phyloP scores from a whole-genome alignment of 805 yeast species.

The Tetrapisispora iriomotensis region DNA sequence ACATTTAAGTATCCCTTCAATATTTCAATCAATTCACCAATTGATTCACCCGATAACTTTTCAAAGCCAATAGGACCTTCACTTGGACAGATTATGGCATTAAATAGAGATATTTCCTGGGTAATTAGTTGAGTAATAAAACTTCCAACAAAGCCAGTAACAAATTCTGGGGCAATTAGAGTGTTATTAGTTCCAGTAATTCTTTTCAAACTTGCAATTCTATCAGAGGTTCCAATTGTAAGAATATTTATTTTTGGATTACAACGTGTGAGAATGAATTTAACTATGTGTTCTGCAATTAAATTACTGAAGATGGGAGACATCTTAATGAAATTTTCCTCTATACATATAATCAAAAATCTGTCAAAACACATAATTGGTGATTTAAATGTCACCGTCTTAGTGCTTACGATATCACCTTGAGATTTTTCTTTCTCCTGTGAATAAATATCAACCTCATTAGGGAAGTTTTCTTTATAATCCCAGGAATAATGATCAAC shows the following conservation, averaged over 20 bases:
- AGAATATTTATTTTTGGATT: slow-evolving; percentile 10
- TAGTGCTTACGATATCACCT: not conserved
- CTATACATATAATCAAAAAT: slow-evolving; percentile 16
- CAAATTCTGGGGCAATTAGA: slow-evolving; percentile 50
- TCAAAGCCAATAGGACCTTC: slow-evolving; percentile 59
- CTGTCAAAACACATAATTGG: slow-evolving; percentile 16
- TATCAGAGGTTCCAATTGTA: slow-evolving; percentile 23
- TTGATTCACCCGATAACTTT: slow-evolving; percentile 31
- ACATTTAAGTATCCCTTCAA: slow-evolving; percentile 7
- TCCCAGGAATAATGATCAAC: slow-evolving; percentile 13
- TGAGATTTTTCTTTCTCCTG: not conserved
- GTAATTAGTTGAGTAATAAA: slow-evolving; percentile 21
- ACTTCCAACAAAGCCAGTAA: slow-evolving; percentile 50
- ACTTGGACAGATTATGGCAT: slow-evolving; percentile 32
- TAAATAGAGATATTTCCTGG: slow-evolving; percentile 9
- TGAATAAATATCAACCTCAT: slow-evolving; percentile 15
- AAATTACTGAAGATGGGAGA: slow-evolving; percentile 31
- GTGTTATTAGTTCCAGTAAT: slow-evolving; percentile 18
- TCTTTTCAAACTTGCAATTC: slow-evolving; percentile 16
- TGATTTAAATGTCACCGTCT: slow-evolving; percentile 9
- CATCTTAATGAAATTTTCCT: slow-evolving; percentile 23
- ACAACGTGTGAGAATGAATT: slow-evolving; percentile 30
- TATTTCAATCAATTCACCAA: slow-evolving; percentile 21
- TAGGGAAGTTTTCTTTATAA: slow-evolving; percentile 22
- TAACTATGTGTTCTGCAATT: slow-evolving; percentile 19